phyloP scores from a whole-genome alignment of 2,329 filamentous ascomycete genomes.

The Lasiodiplodia sp. region DNA sequence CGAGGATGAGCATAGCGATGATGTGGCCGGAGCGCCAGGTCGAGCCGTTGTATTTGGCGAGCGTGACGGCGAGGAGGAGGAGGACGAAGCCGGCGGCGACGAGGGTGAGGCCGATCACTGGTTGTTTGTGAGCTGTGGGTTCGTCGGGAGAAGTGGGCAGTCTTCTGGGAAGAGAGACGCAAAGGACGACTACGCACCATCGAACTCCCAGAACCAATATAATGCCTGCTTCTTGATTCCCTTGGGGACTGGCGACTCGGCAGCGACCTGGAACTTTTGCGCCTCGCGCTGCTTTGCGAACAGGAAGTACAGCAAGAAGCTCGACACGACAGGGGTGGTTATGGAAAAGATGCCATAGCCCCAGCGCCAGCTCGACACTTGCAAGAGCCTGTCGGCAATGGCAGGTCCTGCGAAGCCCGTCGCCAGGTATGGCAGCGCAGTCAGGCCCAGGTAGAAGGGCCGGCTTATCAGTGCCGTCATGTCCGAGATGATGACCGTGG shows the following conservation, averaged over 20 bases:
- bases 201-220: background rate
- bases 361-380: constrained; percentile 68
- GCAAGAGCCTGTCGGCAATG: constrained; percentile 60
- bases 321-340: constrained; percentile 65
- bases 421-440: constrained; percentile 69
- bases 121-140: background rate
- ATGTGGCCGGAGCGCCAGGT: constrained; percentile 48
- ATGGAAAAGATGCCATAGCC: constrained; percentile 72
- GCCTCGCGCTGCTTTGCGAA: background rate
- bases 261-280: background rate
- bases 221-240: background rate
- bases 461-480: constrained; percentile 71
- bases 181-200: background rate
- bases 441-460: constrained; percentile 68
- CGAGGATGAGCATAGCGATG: constrained; percentile 51
- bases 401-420: constrained; percentile 69
- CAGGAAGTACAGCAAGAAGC: constrained; percentile 53
- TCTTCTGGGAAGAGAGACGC: background rate
- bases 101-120: background rate
- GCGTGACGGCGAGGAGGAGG: background rate
- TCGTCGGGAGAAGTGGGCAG: background rate
- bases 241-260: background rate
- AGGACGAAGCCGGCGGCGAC: background rate
- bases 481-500: constrained; percentile 72
- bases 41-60: background rate